phyloP scores from a whole-genome alignment of 148 eudicot genomes.

The Rhododendron ferrugineum region DNA sequence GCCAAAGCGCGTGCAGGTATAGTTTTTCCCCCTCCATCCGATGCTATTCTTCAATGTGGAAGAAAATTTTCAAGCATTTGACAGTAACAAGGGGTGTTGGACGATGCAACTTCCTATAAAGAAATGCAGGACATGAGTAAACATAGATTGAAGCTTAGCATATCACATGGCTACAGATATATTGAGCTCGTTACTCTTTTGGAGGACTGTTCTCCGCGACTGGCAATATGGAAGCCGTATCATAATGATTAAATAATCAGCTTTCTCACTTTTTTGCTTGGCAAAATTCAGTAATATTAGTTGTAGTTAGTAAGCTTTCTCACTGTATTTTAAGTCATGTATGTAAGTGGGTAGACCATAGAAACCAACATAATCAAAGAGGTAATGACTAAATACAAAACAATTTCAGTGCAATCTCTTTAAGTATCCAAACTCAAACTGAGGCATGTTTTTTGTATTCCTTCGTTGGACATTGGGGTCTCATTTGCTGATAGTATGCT shows the following conservation, averaged over 20 bases:
- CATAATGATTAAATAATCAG: not conserved
- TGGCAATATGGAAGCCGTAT: not conserved
- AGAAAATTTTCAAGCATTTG: not conserved
- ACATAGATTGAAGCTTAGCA: not conserved
- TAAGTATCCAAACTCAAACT: not conserved
- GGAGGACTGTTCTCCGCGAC: not conserved
- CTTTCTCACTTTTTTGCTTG: not conserved
- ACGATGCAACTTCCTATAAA: not conserved
- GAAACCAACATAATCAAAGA: not conserved
- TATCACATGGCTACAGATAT: not conserved
- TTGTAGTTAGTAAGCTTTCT: not conserved
- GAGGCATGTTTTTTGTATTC: not conserved
- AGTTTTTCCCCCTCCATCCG: not conserved
- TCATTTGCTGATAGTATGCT: not conserved
- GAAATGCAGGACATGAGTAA: not conserved
- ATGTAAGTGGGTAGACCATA: not conserved
- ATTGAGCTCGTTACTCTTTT: not conserved
- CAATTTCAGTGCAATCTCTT: not conserved
- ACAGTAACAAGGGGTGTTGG: not conserved
- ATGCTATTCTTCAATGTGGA: not conserved
- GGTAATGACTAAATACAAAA: not conserved
- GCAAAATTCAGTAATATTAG: not conserved
- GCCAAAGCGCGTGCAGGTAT: slow-evolving; percentile 66
- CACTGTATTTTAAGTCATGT: not conserved
- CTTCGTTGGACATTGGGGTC: not conserved